Evolutionary conservation across 257 asterid species (phyloP).

Genomic region (Mitragyna speciosa): DNA sequence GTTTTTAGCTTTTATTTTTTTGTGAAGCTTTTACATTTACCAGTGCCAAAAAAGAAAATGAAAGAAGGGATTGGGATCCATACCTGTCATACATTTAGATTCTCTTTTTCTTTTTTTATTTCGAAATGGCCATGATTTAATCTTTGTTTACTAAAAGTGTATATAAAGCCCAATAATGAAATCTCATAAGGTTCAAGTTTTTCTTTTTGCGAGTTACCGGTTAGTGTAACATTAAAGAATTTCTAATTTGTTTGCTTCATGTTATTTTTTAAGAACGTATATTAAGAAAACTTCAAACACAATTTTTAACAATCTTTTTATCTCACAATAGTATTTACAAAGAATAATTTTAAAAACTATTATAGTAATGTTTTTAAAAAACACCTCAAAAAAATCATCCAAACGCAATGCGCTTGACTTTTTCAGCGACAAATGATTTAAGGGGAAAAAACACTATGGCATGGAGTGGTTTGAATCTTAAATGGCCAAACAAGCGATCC

Average conservation of each 20-base stretch:
- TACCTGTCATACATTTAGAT: background rate
- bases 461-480: background rate
- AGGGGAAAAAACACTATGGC: background rate
- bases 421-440: background rate
- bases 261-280: too few relatives aligned
- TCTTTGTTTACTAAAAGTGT: background rate
- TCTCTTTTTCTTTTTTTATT: background rate
- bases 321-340: too few relatives aligned
- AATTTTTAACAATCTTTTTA: too few relatives aligned
- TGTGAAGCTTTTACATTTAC: constrained; percentile 11
- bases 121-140: background rate
- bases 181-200: too few relatives aligned
- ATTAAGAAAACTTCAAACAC: too few relatives aligned
- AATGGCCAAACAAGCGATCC: background rate
- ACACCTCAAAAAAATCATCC: too few relatives aligned
- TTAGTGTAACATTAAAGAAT: background rate
- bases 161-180: background rate
- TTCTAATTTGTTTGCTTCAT: background rate
- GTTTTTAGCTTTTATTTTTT: background rate
- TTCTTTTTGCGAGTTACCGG: background rate
- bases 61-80: constrained; percentile 16
- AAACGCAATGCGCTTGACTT: background rate
- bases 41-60: constrained; percentile 7
- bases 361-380: too few relatives aligned
- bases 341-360: too few relatives aligned